Conservation (phyloP, 148 eudicot genomes). For the Spergularia bocconei region DNA sequence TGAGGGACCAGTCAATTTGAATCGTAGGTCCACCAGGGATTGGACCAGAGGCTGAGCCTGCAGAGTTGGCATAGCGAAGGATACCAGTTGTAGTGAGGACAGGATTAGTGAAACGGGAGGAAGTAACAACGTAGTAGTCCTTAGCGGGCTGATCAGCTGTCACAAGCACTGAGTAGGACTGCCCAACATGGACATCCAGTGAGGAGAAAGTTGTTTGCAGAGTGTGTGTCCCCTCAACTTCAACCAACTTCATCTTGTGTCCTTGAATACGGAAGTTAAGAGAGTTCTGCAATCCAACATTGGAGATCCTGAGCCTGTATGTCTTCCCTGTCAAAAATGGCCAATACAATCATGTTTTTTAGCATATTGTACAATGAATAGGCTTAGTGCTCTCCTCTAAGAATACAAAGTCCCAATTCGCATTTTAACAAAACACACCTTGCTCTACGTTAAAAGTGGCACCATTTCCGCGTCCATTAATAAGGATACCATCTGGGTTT, state of each 20-base stretch:
- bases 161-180: slow-evolving; percentile 79
- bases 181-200: slow-evolving; percentile 86
- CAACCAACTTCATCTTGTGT: slow-evolving; percentile 80
- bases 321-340: slow-evolving; percentile 60
- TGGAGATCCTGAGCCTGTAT: slow-evolving; percentile 85
- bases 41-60: slow-evolving; percentile 63
- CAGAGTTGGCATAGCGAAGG: slow-evolving; percentile 75
- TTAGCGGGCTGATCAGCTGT: slow-evolving; percentile 79
- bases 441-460: slow-evolving; percentile 68
- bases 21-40: slow-evolving; percentile 92
- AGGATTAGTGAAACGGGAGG: slow-evolving; percentile 72
- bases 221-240: slow-evolving; percentile 97
- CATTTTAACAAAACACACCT: slow-evolving; percentile 38
- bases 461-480: slow-evolving; percentile 85
- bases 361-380: not conserved
- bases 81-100: slow-evolving; percentile 56
- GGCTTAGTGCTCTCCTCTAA: not conserved
- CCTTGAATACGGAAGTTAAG: slow-evolving; percentile 91
- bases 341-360: not conserved
- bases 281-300: slow-evolving; percentile 81
- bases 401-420: not conserved
- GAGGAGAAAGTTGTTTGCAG: slow-evolving; percentile 77
- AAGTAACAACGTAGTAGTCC: slow-evolving; percentile 82
- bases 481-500: slow-evolving; percentile 80
- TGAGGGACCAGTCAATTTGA: slow-evolving; percentile 82